Percentiles rank a stretch among this genome's conserved stretches.
phyloP scores from a whole-genome alignment of 129 eudicot genomes.

The Artemisia annua region DNA sequence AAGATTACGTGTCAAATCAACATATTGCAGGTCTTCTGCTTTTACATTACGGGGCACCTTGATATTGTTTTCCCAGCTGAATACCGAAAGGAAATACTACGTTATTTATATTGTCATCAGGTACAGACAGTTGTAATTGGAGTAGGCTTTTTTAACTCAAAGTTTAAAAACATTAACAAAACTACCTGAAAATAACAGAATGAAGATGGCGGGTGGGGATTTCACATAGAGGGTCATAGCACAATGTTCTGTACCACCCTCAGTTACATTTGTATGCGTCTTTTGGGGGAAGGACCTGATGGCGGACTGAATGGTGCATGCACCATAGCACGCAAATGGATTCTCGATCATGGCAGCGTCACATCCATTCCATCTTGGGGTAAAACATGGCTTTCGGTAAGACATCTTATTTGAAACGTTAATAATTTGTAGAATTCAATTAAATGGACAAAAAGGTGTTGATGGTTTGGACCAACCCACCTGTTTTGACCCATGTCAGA shows the following conservation, averaged over 20 bases:
- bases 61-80: conserved; percentile 43
- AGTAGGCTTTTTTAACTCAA: neutral
- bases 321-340: conserved; percentile 53
- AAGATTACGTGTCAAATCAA: neutral
- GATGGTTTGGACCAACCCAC: no score
- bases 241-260: conserved; percentile 46
- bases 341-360: conserved; percentile 43
- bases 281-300: conserved; percentile 46
- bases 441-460: no score
- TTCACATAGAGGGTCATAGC: conserved; percentile 44
- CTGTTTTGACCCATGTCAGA: no score
- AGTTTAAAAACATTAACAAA: neutral
- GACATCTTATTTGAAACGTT: neutral
- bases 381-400: conserved; percentile 47
- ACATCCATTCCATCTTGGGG: conserved; percentile 53
- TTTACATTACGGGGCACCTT: conserved; percentile 73
- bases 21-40: conserved; percentile 53
- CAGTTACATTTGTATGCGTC: conserved; percentile 41
- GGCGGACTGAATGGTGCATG: conserved; percentile 38
- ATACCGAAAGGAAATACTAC: conserved; percentile 54
- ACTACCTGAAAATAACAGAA: conserved; percentile 21
- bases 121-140: conserved; percentile 23
- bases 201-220: conserved; percentile 47
- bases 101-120: conserved; percentile 66
- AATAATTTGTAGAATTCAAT: no score